These are phyloP conservation scores for Calonectria ilicicola DNA, from an alignment of 2,329 filamentous ascomycete species.

Conservation along the genomic window DNA sequence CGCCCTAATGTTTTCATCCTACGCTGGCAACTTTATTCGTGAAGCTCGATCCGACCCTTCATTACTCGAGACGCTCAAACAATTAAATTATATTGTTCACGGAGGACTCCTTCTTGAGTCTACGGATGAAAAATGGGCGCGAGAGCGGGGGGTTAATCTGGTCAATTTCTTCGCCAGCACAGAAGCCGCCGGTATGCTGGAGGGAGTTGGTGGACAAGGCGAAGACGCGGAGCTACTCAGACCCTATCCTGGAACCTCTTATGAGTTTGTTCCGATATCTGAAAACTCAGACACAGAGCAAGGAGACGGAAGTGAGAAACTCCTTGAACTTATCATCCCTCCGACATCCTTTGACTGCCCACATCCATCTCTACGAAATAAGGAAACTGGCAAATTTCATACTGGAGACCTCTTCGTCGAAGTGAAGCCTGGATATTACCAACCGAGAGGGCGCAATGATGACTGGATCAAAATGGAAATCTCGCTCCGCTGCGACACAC, in stretches of 20 bases:
- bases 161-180: conserved; percentile 30
- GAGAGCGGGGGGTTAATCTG: conserved; percentile 15
- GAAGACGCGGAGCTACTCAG: background rate
- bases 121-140: conserved; percentile 27
- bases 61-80: conserved; percentile 18
- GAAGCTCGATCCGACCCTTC: conserved; percentile 24
- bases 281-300: background rate
- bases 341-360: conserved; percentile 33
- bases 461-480: conserved; percentile 43
- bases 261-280: conserved; percentile 24
- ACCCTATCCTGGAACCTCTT: background rate
- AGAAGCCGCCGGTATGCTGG: conserved; percentile 20
- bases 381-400: conserved; percentile 36
- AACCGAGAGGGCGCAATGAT: conserved; percentile 34
- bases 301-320: background rate
- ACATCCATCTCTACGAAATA: background rate
- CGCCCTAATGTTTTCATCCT: background rate
- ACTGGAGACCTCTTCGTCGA: conserved; percentile 41
- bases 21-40: conserved; percentile 17
- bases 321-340: conserved; percentile 28
- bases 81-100: conserved; percentile 11
- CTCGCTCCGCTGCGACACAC: conserved; percentile 34
- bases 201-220: background rate
- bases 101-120: conserved; percentile 15
- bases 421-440: conserved; percentile 29